Evolutionary conservation across 2,329 filamentous ascomycete species (phyloP), one percentile per base, ranked within the genome.

Genomic region (Dactylellina leptospora): DNA sequence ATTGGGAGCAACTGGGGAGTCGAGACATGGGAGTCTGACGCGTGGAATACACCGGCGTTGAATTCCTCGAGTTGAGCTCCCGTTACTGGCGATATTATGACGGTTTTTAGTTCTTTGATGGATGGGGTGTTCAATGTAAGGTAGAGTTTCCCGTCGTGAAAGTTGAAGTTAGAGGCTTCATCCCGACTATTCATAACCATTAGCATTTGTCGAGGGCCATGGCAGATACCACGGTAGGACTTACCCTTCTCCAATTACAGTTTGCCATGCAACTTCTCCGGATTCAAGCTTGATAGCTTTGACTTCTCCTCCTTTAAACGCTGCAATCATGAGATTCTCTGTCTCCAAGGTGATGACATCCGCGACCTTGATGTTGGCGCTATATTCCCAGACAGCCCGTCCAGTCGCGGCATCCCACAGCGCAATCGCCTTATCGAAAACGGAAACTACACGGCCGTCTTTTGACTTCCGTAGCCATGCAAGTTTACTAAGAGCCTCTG

Each of bases 351-450:
- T 89, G 79, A 93, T 83, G 33, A 93, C 86, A 82, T 95, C 92
- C 61, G 96, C 80, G 78, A 91, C 90, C 77, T 84, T 85, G 16
- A 89, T 83, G 44, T 78, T 78, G 18, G 85, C 89, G 4, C 79
- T 78, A 42, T 84, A 84, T 66, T 87, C 86, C 92, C 95, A 99
- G 36, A 87, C 83, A 74, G 90, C 85, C 77, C 90, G 87, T 25
- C 95, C 95, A 76, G 89, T 90, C 51, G 89, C 83, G 33, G 92
- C 91, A 80, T 91, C 89, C 93, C 93, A 97, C 11, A 90, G 86
- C 59, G 89, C 86, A 25, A 97, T 87, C 51, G 85, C 85, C 74
- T 83, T 83, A 13, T 89, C 91, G 36, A 88, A 81, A 0, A 89
- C 92, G 75, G 89, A 90, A 36, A 92, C 85, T 16, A 97, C 82